A percentile compares a stretch with the other conserved stretches of the same genome.
Evolutionary conservation across 345 rosid species (phyloP).

Genomic region (Geranium rotundifolium): DNA sequence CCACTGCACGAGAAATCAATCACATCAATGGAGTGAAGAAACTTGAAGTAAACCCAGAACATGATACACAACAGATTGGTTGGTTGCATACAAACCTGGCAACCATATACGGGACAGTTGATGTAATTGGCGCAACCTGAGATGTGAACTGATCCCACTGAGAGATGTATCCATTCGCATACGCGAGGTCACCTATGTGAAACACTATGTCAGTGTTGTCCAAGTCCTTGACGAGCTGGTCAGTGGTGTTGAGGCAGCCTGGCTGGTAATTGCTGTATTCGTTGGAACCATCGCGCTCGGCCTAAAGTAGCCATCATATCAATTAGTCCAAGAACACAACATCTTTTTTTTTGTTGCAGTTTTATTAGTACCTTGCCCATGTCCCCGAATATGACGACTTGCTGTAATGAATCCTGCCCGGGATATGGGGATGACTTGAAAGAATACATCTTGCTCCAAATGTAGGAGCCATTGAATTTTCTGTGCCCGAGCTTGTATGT

Average conservation of each 20-base stretch:
- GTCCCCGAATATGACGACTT: conserved; percentile 73
- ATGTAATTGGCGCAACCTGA: conserved; percentile 66
- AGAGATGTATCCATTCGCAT: conserved; percentile 66
- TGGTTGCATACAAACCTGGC: conserved; percentile 36
- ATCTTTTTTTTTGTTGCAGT: too few species aligned
- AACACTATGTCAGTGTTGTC: conserved; percentile 52
- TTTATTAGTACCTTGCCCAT: conserved; percentile 25
- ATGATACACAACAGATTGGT: too few species aligned
- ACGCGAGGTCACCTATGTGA: conserved; percentile 63
- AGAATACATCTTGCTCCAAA: conserved; percentile 30
- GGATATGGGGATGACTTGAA: conserved; percentile 77
- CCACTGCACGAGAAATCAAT: conserved; percentile 32
- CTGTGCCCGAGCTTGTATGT: conserved; percentile 30
- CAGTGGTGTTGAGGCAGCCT: conserved; percentile 63
- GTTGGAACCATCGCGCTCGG: conserved; percentile 70
- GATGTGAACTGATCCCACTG: conserved; percentile 91
- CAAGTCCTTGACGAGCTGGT: conserved; percentile 55
- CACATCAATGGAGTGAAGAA: not conserved
- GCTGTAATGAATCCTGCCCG: conserved; percentile 82
- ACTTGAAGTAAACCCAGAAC: not conserved
- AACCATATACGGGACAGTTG: conserved; percentile 57
- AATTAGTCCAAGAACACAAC: not conserved
- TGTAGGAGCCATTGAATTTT: conserved; percentile 10
- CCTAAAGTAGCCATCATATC: conserved; percentile 20
- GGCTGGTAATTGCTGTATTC: conserved; percentile 68